Conservation (phyloP, 140 eudicot genomes). For the Senecio squalidus region DNA sequence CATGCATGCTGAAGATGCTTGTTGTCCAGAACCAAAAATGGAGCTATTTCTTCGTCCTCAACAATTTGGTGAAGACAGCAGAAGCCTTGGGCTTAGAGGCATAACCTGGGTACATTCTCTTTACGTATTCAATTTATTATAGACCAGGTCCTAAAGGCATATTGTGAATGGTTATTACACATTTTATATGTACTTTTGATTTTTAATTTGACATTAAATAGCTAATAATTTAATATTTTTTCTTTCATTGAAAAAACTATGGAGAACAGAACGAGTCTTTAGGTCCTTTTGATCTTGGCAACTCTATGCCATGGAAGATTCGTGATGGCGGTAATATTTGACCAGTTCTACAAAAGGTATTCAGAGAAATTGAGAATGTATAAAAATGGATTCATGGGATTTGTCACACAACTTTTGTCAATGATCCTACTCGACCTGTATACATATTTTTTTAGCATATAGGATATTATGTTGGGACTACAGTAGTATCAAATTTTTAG, state of each 20-base stretch:
- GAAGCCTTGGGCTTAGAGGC: conserved; percentile 45
- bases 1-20: conserved; percentile 15
- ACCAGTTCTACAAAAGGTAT: not conserved
- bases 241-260: not conserved
- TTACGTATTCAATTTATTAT: not conserved
- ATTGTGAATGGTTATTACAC: not conserved
- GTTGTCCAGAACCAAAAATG: conserved; percentile 31
- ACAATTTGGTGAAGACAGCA: conserved; percentile 41
- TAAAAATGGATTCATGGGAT: too few species aligned
- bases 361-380: not conserved
- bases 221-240: conserved; percentile 6
- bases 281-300: conserved; percentile 61
- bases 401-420: too few species aligned
- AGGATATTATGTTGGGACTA: too few species aligned
- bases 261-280: conserved; percentile 52
- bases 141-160: too few species aligned
- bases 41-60: conserved; percentile 30
- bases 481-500: too few species aligned
- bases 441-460: too few species aligned
- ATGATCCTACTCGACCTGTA: too few species aligned
- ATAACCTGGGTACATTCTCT: conserved; percentile 43
- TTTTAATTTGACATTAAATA: not conserved
- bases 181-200: not conserved
- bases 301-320: conserved; percentile 28
- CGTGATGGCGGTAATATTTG: conserved; percentile 16